phyloP scores from a whole-genome alignment of 2,329 filamentous ascomycete species.

The Hymenoscyphus infarciens region DNA sequence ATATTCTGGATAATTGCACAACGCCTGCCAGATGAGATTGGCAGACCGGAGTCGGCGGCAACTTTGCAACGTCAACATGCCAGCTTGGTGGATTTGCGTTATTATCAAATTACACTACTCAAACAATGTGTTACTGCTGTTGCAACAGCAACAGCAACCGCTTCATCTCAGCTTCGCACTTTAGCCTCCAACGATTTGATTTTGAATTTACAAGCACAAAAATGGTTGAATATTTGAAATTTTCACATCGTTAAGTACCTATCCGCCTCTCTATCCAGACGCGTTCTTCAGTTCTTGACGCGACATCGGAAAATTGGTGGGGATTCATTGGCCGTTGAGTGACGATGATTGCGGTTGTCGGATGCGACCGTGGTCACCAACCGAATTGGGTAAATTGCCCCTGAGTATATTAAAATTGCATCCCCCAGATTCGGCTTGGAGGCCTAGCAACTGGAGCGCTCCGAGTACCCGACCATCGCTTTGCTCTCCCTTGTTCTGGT shows the following conservation, averaged over 20 bases:
- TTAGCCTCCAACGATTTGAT: background rate
- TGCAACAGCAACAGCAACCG: background rate
- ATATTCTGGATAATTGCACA: constrained; percentile 10
- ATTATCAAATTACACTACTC: background rate
- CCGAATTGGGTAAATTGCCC: background rate
- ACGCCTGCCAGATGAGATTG: constrained; percentile 2
- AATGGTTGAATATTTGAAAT: too few relatives aligned
- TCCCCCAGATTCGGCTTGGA: constrained; percentile 10
- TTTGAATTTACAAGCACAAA: background rate
- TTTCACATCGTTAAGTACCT: background rate
- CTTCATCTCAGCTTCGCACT: background rate
- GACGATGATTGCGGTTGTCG: background rate
- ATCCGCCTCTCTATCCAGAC: background rate
- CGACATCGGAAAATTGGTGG: background rate
- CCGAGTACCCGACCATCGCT: background rate
- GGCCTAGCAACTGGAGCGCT: background rate
- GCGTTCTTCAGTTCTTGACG: background rate
- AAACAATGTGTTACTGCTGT: background rate
- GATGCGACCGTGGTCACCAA: constrained; percentile 1
- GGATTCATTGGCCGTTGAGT: constrained; percentile 2
- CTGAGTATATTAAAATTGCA: constrained; percentile 10
- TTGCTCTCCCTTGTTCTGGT: background rate
- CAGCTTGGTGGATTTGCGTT: background rate
- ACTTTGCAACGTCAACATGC: background rate
- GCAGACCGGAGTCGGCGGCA: background rate